Evolutionary conservation across 495 filamentous ascomycete genomes (phyloP).

Genomic region (Darksidea phi): DNA sequence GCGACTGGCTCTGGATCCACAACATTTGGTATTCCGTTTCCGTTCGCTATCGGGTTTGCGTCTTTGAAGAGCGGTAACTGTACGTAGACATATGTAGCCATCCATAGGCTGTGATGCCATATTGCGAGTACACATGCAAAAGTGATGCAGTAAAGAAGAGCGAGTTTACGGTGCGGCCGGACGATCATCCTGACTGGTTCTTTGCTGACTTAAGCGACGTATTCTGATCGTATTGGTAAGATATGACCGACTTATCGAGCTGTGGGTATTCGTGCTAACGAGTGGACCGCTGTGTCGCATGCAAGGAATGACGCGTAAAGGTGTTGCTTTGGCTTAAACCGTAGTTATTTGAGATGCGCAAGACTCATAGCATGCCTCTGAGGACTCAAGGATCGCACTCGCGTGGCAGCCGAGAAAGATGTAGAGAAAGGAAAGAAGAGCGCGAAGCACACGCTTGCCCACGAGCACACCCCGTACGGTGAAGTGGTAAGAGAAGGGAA

Average conservation of each 20-base stretch:
- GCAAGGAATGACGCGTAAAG: neutral
- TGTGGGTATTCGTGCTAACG: neutral
- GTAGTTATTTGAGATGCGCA: neutral
- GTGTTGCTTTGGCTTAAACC: neutral
- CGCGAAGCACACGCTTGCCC: too few species aligned
- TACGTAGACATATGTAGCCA: conserved; percentile 7
- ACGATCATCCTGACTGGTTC: conserved; percentile 28
- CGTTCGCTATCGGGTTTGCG: neutral
- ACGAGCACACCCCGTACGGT: too few species aligned
- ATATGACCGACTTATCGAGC: neutral
- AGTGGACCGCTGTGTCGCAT: neutral
- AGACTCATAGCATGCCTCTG: too few species aligned
- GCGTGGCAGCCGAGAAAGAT: too few species aligned
- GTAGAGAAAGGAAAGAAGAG: too few species aligned
- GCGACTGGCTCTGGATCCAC: neutral
- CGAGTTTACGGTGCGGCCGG: conserved; percentile 28
- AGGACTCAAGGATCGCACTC: too few species aligned
- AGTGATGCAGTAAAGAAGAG: conserved; percentile 19
- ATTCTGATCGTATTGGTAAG: too few species aligned
- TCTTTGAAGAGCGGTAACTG: conserved; percentile 9
- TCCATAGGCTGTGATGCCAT: conserved; percentile 19
- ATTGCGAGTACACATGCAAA: conserved; percentile 25
- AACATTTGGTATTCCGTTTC: neutral
- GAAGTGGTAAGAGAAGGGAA: too few species aligned
- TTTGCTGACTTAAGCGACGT: too few species aligned